Conservation (phyloP, 768 basidiomycete species). For the Boletus huronensis region DNA sequence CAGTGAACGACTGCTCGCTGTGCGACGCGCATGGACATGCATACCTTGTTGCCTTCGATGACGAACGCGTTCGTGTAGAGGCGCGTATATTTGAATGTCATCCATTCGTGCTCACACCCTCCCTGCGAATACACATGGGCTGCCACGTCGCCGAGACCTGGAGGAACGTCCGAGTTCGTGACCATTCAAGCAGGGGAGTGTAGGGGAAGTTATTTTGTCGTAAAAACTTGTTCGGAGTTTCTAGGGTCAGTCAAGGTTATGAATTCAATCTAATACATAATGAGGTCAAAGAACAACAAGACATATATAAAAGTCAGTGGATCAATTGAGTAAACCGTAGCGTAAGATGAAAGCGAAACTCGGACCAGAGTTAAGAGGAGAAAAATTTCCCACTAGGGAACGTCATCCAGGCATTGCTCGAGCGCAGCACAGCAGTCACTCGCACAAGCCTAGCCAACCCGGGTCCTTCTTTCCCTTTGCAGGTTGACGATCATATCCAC, state of each 20-base stretch:
- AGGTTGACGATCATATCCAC: slow-evolving; percentile 62
- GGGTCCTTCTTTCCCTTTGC: slow-evolving; percentile 28
- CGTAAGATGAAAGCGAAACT: not conserved
- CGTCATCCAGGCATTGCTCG: not conserved
- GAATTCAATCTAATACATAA: slow-evolving; percentile 20
- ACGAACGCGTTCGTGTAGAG: slow-evolving; percentile 74
- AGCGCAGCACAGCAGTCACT: not conserved
- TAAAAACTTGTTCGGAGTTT: no score
- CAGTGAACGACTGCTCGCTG: not conserved
- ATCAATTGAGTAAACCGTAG: not conserved
- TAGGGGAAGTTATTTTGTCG: not conserved
- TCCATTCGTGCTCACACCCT: slow-evolving; percentile 44
- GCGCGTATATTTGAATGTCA: slow-evolving; percentile 37
- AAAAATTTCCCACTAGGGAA: not conserved
- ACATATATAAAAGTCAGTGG: not conserved
- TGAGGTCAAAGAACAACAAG: not conserved
- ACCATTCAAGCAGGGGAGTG: slow-evolving; percentile 10
- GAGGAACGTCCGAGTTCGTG: slow-evolving; percentile 31
- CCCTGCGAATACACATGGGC: slow-evolving; percentile 37
- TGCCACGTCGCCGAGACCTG: slow-evolving; percentile 36
- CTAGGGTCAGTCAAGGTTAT: not conserved
- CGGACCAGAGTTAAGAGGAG: not conserved
- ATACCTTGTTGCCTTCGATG: slow-evolving; percentile 48
- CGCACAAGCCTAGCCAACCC: slow-evolving; percentile 4
- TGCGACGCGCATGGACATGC: slow-evolving; percentile 22